Base-by-base conservation (phyloP, 352 stramenopile genomes). In the Phytophthora cactorum region DNA sequence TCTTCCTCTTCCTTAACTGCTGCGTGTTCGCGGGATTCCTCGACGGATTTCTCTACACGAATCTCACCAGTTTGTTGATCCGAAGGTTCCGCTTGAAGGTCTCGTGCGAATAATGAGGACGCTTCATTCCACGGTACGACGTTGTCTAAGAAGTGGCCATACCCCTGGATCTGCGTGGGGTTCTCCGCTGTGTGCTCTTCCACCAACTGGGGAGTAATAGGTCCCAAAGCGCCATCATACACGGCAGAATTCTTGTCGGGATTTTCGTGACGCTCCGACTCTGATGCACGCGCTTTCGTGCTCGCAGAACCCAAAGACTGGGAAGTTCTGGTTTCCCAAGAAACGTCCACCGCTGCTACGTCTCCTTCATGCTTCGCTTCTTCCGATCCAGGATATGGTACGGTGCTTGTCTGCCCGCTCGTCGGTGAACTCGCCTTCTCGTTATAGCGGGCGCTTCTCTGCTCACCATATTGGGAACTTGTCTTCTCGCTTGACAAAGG, bases 11-110 rank as follows among this genome's bases (percentile, higher is more conserved):
- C 32, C 32, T 38, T 38, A 38, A 11, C 1, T 38, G 1, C 32
- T 38, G 1, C 32, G 32, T 38, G 32, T 38, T 12, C 32, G 11
- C 32, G 1, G 32, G 32, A 11, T 38, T 38, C 32, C 6, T 38
- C 32, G 8, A 34, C 7, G 4, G 32, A 12, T 38, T 38, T 38
- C 32, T 12, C 32, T 38, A 34, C 29, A 34, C 8, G 32, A 38
- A 11, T 3, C 11, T 43, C 56, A 4, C 9, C 14, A 46, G 45
- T 38, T 38, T 38, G 32, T 11, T 12, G 32, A 11, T 38, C 11
- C 11, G 6, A 4, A 12, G 32, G 32, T n/a, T 63, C 52, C n/a
- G 52, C 31, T n/a, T 68, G 60, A 17, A 68, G 25, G 31, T 39
- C 43, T 63, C 60, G 45, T 27, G 14, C 31, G 5, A 68, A 47